phyloP scores from a whole-genome alignment of 345 rosid genomes.

The Eucalyptus paniculata region DNA sequence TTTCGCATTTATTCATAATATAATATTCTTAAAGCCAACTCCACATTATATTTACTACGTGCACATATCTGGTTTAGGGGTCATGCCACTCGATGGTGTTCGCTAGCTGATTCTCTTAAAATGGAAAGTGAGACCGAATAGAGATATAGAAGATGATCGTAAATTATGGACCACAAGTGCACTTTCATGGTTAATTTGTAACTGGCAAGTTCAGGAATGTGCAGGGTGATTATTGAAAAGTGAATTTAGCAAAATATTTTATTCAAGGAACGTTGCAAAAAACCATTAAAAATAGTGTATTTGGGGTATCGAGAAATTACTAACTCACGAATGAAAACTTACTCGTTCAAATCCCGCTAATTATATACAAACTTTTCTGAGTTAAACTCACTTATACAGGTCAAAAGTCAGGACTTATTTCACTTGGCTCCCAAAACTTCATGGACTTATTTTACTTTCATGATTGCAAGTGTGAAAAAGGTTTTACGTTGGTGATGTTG shows the following conservation, averaged over 20 bases:
- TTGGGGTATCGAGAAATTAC: too few relatives aligned
- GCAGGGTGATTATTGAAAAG: too few relatives aligned
- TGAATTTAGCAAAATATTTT: too few relatives aligned
- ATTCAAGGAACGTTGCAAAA: too few relatives aligned
- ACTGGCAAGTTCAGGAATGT: too few relatives aligned
- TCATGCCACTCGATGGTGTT: neutral
- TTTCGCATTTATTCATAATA: neutral
- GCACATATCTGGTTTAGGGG: neutral
- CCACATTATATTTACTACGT: neutral
- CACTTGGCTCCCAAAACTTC: neutral
- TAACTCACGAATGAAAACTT: too few relatives aligned
- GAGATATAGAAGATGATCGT: neutral
- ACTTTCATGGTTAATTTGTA: too few relatives aligned
- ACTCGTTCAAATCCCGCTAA: too few relatives aligned
- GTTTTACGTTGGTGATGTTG: neutral
- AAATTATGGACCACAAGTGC: too few relatives aligned
- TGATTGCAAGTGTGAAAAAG: too few relatives aligned
- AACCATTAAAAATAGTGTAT: too few relatives aligned
- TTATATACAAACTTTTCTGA: too few relatives aligned
- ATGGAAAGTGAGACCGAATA: neutral
- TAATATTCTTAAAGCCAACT: neutral
- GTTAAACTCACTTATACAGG: neutral
- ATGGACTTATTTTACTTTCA: neutral
- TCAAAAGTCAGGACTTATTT: neutral
- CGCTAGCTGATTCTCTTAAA: neutral